Conservation (phyloP, 768 basidiomycete genomes). For the Termitomyces sp. region DNA sequence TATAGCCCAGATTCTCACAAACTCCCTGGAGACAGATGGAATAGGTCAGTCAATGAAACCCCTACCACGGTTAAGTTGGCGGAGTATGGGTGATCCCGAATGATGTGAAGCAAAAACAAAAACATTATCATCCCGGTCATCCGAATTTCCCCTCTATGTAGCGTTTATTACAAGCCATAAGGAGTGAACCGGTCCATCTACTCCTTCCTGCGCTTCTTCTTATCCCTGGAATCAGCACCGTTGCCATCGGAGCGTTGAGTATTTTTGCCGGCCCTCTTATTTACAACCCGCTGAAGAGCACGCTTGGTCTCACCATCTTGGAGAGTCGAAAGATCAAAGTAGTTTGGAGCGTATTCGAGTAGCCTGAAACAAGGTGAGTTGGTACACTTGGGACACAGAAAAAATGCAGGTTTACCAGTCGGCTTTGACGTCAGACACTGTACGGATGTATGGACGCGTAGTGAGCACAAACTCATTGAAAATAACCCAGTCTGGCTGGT, state of each 20-base stretch:
- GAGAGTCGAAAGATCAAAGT: constrained; percentile 68
- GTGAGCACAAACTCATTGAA: constrained; percentile 97
- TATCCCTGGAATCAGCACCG: constrained; percentile 17
- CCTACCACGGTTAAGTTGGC: neutral
- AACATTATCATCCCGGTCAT: neutral
- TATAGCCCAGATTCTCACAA: too few relatives aligned
- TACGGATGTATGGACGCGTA: constrained; percentile 83
- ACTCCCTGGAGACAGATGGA: too few relatives aligned
- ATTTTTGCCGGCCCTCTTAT: constrained; percentile 47
- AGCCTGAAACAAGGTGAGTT: constrained; percentile 24
- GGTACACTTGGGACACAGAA: neutral
- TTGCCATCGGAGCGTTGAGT: constrained; percentile 16
- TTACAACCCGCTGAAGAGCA: constrained; percentile 46
- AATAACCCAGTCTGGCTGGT: constrained; percentile 86
- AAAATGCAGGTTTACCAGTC: constrained; percentile 64
- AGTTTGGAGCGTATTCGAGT: constrained; percentile 36
- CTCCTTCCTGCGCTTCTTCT: constrained; percentile 29
- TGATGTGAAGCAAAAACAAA: neutral
- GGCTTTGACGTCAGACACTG: constrained; percentile 78
- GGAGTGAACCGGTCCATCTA: neutral
- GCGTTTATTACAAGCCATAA: neutral
- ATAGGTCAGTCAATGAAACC: too few relatives aligned
- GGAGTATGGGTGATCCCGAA: neutral
- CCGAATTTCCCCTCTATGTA: neutral
- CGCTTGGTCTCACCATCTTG: constrained; percentile 68